phyloP scores from a whole-genome alignment of 768 basidiomycete genomes.

The Xerocomellus chrysenteron region DNA sequence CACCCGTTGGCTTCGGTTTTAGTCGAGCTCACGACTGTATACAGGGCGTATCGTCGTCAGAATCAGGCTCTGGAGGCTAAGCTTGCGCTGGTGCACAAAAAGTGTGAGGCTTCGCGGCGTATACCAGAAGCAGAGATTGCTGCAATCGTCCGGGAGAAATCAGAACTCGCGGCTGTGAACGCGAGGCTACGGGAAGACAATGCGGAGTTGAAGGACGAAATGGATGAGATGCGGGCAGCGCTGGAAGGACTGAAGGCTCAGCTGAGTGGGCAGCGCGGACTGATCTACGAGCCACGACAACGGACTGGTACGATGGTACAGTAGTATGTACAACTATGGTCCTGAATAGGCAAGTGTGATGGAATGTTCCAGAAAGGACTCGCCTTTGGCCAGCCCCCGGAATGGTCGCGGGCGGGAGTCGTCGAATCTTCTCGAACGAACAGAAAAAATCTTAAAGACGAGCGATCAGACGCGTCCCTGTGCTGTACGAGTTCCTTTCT shows the following conservation, averaged over 20 bases:
- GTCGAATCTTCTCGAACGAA: conserved; percentile 49
- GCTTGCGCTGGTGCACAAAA: conserved; percentile 46
- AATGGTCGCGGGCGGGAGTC: conserved; percentile 11
- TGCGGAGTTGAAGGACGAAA: conserved; percentile 47
- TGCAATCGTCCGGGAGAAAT: conserved; percentile 47
- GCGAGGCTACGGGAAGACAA: conserved; percentile 59
- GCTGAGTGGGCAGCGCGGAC: conserved; percentile 44
- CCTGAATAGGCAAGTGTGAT: conserved; percentile 29
- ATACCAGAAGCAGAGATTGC: conserved; percentile 43
- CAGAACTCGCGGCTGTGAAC: conserved; percentile 48
- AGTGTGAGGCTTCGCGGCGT: conserved; percentile 36
- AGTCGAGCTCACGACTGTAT: not conserved
- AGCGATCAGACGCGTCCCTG: conserved; percentile 18
- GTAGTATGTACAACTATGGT: not conserved
- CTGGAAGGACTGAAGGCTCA: conserved; percentile 64
- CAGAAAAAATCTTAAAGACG: conserved; percentile 33
- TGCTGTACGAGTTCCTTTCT: conserved; percentile 6
- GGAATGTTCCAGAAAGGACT: conserved; percentile 38
- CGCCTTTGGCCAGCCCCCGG: conserved; percentile 4
- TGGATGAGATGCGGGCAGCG: conserved; percentile 70
- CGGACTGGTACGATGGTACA: conserved; percentile 31
- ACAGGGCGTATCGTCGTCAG: conserved; percentile 56
- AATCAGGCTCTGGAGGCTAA: conserved; percentile 63
- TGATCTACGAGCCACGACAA: conserved; percentile 47
- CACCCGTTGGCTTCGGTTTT: not conserved